phyloP scores from a whole-genome alignment of 2,329 filamentous ascomycete species.

The Calonectria crousiana region DNA sequence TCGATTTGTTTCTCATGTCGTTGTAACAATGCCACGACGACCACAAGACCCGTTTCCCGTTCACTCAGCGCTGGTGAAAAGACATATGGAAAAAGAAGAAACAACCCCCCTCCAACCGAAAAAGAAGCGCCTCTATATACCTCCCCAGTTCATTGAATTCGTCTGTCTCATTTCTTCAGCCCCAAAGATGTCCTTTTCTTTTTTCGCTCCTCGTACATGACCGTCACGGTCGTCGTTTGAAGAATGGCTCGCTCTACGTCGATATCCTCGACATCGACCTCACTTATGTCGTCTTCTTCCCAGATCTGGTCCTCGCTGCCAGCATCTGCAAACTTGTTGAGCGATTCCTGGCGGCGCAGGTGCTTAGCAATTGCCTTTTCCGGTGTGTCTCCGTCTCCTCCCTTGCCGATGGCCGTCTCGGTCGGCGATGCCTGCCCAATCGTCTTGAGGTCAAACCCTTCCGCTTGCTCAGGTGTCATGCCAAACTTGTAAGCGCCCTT shows the following conservation, averaged over 20 bases:
- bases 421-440: slow-evolving; percentile 38
- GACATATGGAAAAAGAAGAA: background rate
- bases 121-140: slow-evolving; percentile 1
- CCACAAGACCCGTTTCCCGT: background rate
- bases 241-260: slow-evolving; percentile 38
- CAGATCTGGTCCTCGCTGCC: slow-evolving; percentile 25
- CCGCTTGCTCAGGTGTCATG: slow-evolving; percentile 19
- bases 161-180: background rate
- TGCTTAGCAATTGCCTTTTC: slow-evolving; percentile 31
- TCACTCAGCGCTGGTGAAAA: background rate
- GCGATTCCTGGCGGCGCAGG: slow-evolving; percentile 38
- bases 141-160: background rate
- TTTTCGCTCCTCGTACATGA: slow-evolving; percentile 36
- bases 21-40: background rate
- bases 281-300: slow-evolving; percentile 24
- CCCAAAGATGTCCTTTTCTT: slow-evolving; percentile 4
- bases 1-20: background rate
- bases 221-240: slow-evolving; percentile 42
- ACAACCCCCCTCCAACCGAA: background rate
- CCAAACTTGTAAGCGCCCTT: slow-evolving; percentile 23
- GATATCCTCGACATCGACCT: slow-evolving; percentile 35
- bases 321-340: slow-evolving; percentile 35
- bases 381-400: slow-evolving; percentile 25
- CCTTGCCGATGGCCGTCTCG: slow-evolving; percentile 29
- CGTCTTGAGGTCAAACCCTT: slow-evolving; percentile 38